Base-by-base conservation (phyloP, 257 asterid genomes). In the Gentiana macrophylla region DNA sequence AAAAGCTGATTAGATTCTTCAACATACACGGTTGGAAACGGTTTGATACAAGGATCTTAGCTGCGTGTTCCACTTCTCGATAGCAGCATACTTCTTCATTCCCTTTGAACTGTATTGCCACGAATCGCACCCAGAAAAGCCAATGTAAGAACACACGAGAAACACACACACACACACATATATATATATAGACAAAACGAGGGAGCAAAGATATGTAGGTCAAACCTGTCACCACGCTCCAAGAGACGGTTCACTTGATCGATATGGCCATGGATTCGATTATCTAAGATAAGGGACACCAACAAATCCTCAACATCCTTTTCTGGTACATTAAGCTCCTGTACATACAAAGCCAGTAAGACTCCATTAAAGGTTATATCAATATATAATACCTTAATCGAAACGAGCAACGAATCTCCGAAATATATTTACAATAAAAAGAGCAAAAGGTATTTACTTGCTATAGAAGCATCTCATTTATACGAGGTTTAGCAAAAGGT, bases 271-370 rank as follows among this genome's bases (percentile, higher is more conserved):
- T 76, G 72, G 70, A 89, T 79, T 49, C 95, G 84, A 65, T 89
- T 89, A 62, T 89, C 97, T 81, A 92, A 70, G 65, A 92, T 88
- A 12, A 92, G 95, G 38, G 95, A 83, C 34, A 92, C 99, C 77
- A 92, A 71, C 75, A 92, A 69, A 60, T 81, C 94, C 78, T 83
- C 97, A 1, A 92, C 99, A 35, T 92, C 99, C 59, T 85, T 81
- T 76, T 88, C 97, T 37, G 99, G 97, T 60, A 92, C 95, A 70
- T 92, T 88, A 50, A 92, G 99, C 80, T 88, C 99, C 99, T 92
- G 80, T 45, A 52, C 3, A 57, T 37, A 32, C 63, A 41, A 9
- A 24, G 35, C 60, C 49, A 58, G 52, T 43, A 4, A 35, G 34
- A 35, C 13, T 49, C 44, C n/a, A 32, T 2, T 3, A 11, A 1